Evolutionary conservation across 148 eudicot species (phyloP).

Genomic region (Chenopodium berlandieri): DNA sequence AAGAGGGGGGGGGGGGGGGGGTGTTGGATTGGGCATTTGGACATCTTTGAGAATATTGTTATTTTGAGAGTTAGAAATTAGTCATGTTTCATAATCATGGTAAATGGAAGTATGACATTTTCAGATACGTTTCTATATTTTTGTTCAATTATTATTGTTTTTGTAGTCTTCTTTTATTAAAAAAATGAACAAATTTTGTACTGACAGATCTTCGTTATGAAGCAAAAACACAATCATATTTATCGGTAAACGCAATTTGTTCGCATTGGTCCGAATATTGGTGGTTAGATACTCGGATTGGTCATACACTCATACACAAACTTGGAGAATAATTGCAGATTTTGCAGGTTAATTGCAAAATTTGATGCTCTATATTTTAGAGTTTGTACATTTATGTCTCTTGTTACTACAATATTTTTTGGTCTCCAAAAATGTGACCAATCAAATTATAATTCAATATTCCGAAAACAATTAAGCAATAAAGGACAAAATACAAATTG

Average conservation of each 20-base stretch:
- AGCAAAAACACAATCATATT: background rate
- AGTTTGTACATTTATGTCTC: background rate
- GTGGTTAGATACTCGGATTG: conserved; percentile 4
- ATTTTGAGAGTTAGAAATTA: too few species aligned
- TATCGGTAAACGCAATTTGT: background rate
- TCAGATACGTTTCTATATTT: too few species aligned
- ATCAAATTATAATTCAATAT: background rate
- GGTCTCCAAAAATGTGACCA: background rate
- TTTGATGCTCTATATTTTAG: background rate
- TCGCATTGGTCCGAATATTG: conserved; percentile 11
- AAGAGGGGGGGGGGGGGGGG: too few species aligned
- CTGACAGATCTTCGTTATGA: background rate
- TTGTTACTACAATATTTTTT: background rate
- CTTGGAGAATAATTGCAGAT: background rate
- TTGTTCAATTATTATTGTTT: too few species aligned
- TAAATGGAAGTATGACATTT: too few species aligned
- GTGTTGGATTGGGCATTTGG: too few species aligned
- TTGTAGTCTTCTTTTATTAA: too few species aligned
- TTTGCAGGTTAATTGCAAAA: background rate
- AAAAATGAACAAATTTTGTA: background rate
- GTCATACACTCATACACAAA: background rate
- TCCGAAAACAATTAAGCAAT: background rate
- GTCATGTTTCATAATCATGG: too few species aligned
- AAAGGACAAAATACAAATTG: background rate
- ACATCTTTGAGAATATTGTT: too few species aligned